phyloP scores from a whole-genome alignment of 1,284 basidiomycete genomes.

The Puccinia coronata region DNA sequence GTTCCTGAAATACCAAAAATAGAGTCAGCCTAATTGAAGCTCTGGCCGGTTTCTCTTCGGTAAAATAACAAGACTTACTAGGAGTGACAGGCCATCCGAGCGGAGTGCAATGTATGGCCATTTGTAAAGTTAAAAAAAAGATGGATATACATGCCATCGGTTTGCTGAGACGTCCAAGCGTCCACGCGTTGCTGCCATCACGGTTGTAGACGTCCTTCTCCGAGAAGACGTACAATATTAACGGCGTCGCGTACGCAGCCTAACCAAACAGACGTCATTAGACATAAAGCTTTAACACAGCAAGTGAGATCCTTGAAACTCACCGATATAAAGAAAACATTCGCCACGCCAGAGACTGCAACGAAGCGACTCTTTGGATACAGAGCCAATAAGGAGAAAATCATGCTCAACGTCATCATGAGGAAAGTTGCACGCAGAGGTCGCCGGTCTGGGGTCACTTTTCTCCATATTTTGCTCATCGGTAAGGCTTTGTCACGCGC shows the following conservation, averaged over 20 bases:
- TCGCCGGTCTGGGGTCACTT: neutral
- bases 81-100: neutral
- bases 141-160: constrained; percentile 18
- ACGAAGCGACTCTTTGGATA: neutral
- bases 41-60: neutral
- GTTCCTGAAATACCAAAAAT: constrained; percentile 12
- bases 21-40: neutral
- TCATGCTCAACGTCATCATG: constrained; percentile 1
- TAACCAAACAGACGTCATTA: neutral
- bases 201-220: constrained; percentile 16
- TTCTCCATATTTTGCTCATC: constrained; percentile 9
- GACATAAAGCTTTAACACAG: neutral
- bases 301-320: neutral
- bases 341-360: neutral
- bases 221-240: constrained; percentile 10
- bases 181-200: constrained; percentile 37
- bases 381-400: neutral
- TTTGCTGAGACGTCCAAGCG: constrained; percentile 21
- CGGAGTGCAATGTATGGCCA: neutral
- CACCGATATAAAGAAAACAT: neutral
- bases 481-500: constrained; percentile 46
- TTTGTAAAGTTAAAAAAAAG: neutral
- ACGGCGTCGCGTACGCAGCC: constrained; percentile 21
- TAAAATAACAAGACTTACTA: neutral
- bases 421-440: constrained; percentile 30